Conservation (phyloP, 139 green algal species). For the Pseudopediastrum boryanum region DNA sequence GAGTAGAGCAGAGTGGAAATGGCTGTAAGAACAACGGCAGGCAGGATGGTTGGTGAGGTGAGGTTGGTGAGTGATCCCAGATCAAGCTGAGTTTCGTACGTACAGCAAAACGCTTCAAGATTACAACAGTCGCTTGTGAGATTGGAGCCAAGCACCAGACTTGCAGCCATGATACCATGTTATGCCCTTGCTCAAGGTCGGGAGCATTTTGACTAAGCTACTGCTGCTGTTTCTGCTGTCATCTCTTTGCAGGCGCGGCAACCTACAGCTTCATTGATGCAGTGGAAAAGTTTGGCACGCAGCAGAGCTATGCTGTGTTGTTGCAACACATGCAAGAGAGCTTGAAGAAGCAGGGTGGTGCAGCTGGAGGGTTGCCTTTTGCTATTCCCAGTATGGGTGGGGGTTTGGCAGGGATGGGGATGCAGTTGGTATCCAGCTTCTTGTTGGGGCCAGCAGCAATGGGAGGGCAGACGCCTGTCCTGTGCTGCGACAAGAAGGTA, state of each 20-base stretch:
- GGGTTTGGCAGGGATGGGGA: conserved; percentile 14
- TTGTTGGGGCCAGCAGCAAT: conserved; percentile 43
- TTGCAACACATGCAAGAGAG: conserved; percentile 50
- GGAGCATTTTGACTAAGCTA: no score
- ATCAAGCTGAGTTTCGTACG: no score
- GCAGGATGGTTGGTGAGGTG: no score
- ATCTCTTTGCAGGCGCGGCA: conserved; percentile 10
- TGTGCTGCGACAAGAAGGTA: conserved; percentile 59
- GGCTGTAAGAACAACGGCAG: no score
- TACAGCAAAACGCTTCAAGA: no score
- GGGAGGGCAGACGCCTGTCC: conserved; percentile 58
- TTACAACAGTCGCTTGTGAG: no score
- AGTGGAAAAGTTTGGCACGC: conserved; percentile 17
- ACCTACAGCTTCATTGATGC: conserved; percentile 35
- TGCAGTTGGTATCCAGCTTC: conserved; percentile 33
- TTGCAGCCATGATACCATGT: no score
- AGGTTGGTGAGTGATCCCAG: no score
- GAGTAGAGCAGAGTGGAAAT: no score
- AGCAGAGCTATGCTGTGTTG: conserved; percentile 39
- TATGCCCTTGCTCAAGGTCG: no score
- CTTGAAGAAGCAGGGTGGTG: conserved; percentile 39
- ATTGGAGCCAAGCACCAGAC: no score
- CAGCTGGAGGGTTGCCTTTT: neutral
- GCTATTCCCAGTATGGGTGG: neutral
- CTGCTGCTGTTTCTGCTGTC: no score